Percentiles rank a stretch among this genome's conserved stretches.
phyloP scores from a whole-genome alignment of 768 basidiomycete species.

The Podaxis mareebaensis region DNA sequence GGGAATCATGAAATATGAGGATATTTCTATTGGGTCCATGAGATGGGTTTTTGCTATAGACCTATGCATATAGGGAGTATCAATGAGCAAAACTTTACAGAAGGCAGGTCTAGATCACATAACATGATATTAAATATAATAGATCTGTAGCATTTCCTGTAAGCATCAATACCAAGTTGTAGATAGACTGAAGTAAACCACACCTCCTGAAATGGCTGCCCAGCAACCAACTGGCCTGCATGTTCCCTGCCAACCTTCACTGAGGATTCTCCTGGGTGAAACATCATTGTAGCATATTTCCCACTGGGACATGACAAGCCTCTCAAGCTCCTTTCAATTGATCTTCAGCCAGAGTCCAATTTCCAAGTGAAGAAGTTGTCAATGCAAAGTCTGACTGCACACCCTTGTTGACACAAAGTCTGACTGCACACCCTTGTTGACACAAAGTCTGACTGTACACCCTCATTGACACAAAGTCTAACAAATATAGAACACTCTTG shows the following conservation, averaged over 20 bases:
- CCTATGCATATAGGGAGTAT: background rate
- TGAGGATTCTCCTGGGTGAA: background rate
- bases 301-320: background rate
- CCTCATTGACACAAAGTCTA: background rate
- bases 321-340: background rate
- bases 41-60: background rate
- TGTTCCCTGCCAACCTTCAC: background rate
- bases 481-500: too few species aligned
- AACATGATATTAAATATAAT: background rate
- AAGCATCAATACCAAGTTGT: background rate
- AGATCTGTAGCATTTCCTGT: background rate
- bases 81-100: background rate
- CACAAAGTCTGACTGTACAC: background rate
- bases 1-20: background rate
- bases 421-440: too few species aligned
- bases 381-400: background rate
- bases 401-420: background rate
- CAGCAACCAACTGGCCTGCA: too few species aligned
- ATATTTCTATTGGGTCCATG: background rate
- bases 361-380: background rate
- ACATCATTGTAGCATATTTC: background rate
- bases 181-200: background rate
- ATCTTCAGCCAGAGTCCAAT: background rate
- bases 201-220: background rate
- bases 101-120: background rate